phyloP scores from a whole-genome alignment of 495 filamentous ascomycete species.

The Xylaria acuta region DNA sequence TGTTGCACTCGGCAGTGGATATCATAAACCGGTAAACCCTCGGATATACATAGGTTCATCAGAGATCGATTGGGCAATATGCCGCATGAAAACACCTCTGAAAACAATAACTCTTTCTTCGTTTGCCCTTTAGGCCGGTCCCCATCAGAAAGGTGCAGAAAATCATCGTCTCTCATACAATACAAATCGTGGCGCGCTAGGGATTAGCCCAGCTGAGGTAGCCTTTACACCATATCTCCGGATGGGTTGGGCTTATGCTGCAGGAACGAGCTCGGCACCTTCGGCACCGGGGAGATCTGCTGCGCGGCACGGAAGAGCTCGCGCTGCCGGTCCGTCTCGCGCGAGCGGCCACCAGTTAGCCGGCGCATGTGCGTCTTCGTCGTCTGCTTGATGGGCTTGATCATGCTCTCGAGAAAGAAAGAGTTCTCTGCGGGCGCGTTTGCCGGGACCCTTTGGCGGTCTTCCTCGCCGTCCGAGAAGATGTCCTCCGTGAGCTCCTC shows the following conservation, averaged over 20 bases:
- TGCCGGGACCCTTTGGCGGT: constrained; percentile 38
- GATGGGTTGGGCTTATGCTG: constrained; percentile 34
- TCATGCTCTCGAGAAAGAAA: constrained; percentile 72
- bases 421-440: constrained; percentile 54
- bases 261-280: constrained; percentile 57
- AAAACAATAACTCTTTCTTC: not conserved
- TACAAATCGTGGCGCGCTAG: not conserved
- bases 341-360: constrained; percentile 66
- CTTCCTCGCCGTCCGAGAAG: constrained; percentile 60
- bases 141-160: not conserved
- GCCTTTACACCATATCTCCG: constrained; percentile 14
- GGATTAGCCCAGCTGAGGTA: no score
- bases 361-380: constrained; percentile 68
- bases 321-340: constrained; percentile 66
- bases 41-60: not conserved
- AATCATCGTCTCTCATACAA: constrained; percentile 12
- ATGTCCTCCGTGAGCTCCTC: constrained; percentile 58
- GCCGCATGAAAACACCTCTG: not conserved
- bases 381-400: constrained; percentile 59
- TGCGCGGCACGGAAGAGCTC: constrained; percentile 58
- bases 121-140: not conserved
- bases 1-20: constrained; percentile 5
- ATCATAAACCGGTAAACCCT: constrained; percentile 3
- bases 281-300: constrained; percentile 57
- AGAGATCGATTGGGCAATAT: constrained; percentile 5